Evolutionary conservation across 2,329 filamentous ascomycete genomes (phyloP).

Genomic region (Onygena corvina): DNA sequence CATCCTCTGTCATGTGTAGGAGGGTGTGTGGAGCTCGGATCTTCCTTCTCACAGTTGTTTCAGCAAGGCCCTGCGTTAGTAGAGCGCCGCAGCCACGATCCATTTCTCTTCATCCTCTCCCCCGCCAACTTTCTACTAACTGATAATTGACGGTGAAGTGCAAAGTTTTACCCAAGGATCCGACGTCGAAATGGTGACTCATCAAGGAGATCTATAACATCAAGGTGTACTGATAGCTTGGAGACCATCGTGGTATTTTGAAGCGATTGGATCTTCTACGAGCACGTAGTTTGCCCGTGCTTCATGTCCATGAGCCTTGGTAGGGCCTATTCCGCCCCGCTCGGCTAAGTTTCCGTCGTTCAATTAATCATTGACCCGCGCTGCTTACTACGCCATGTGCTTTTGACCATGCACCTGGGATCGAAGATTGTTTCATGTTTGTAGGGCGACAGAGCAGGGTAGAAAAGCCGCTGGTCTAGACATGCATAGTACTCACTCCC

Average conservation of each 20-base stretch:
- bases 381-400: slow-evolving; percentile 2
- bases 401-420: background rate
- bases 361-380: background rate
- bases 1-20: background rate
- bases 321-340: background rate
- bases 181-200: too few relatives aligned
- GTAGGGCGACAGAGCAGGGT: background rate
- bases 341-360: background rate
- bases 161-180: too few relatives aligned
- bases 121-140: background rate
- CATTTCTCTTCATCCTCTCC: too few relatives aligned
- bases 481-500: background rate
- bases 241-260: too few relatives aligned
- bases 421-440: background rate
- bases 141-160: too few relatives aligned
- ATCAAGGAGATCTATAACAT: too few relatives aligned
- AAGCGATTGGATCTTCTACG: too few relatives aligned
- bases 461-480: background rate
- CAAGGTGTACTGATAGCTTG: too few relatives aligned
- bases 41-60: background rate
- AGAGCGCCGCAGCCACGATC: too few relatives aligned
- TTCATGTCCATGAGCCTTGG: too few relatives aligned
- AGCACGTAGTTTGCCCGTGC: too few relatives aligned
- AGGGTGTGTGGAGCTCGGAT: too few relatives aligned
- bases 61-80: background rate